These are phyloP conservation scores for Boletus rubescentipes DNA, from an alignment of 768 basidiomycete genomes.

Conservation along the genomic window DNA sequence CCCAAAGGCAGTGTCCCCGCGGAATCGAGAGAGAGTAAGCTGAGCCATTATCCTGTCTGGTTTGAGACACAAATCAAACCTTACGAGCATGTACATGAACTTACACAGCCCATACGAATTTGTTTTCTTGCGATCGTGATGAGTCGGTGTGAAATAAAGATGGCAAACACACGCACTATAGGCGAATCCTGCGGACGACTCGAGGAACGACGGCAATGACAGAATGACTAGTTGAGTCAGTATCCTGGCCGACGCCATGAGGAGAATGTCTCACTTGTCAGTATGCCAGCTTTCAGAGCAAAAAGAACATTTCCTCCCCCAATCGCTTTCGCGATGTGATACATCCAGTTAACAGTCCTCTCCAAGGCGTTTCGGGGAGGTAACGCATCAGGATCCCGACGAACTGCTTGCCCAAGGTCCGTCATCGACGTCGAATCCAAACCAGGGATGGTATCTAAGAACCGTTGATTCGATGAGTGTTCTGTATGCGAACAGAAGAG, in stretches of 20 bases:
- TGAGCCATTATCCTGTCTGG: slow-evolving; percentile 67
- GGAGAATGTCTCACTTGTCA: slow-evolving; percentile 47
- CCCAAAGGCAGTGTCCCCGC: slow-evolving; percentile 72
- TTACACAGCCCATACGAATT: slow-evolving; percentile 72
- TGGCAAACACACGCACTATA: slow-evolving; percentile 43
- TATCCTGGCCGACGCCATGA: not conserved
- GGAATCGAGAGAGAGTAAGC: slow-evolving; percentile 63
- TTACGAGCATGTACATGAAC: slow-evolving; percentile 12
- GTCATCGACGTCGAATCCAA: slow-evolving; percentile 39
- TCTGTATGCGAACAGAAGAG: not conserved
- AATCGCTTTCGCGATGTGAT: slow-evolving; percentile 39
- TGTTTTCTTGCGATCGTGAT: slow-evolving; percentile 42
- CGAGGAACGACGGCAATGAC: slow-evolving; percentile 55
- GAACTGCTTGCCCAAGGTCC: slow-evolving; percentile 57
- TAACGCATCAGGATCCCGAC: slow-evolving; percentile 71
- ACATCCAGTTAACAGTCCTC: slow-evolving; percentile 44
- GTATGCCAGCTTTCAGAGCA: slow-evolving; percentile 65
- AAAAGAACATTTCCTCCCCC: slow-evolving; percentile 62
- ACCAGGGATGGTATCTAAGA: slow-evolving; percentile 55
- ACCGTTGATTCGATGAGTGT: not conserved
- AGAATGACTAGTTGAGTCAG: slow-evolving; percentile 41
- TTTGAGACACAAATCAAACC: not conserved
- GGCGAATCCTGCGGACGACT: slow-evolving; percentile 52
- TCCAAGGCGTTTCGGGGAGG: slow-evolving; percentile 65
- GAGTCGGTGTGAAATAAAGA: slow-evolving; percentile 4